Evolutionary conservation across 345 rosid species (phyloP).

Genomic region (Citropsis articulata): DNA sequence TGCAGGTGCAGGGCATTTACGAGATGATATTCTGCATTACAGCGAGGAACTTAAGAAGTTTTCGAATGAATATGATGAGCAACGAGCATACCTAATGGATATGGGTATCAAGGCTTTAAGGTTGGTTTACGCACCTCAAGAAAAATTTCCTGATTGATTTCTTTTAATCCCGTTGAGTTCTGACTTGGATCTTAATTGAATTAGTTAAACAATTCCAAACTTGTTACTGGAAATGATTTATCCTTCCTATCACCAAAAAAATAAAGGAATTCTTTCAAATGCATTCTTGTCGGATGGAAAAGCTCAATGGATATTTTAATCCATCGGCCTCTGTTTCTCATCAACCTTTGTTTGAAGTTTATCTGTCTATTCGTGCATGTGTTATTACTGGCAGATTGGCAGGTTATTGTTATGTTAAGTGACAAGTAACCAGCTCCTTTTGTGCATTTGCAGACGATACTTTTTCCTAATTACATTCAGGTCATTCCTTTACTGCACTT

Average conservation of each 20-base stretch:
- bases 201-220: neutral
- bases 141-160: neutral
- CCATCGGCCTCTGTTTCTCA: neutral
- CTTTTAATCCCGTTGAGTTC: neutral
- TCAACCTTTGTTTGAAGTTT: neutral
- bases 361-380: neutral
- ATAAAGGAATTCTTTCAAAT: neutral
- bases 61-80: slow-evolving; percentile 54
- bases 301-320: neutral
- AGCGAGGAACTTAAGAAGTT: slow-evolving; percentile 58
- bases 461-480: slow-evolving; percentile 81
- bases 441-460: slow-evolving; percentile 66
- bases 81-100: slow-evolving; percentile 61
- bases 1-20: slow-evolving; percentile 91
- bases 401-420: neutral
- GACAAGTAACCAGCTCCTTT: neutral
- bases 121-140: slow-evolving; percentile 34
- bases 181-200: neutral
- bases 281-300: neutral
- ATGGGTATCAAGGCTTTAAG: slow-evolving; percentile 87
- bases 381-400: neutral
- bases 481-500: slow-evolving; percentile 74
- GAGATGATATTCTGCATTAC: slow-evolving; percentile 71
- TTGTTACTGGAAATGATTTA: neutral
- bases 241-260: neutral